Conservation (phyloP, 129 eudicot genomes). For the Centella asiatica region DNA sequence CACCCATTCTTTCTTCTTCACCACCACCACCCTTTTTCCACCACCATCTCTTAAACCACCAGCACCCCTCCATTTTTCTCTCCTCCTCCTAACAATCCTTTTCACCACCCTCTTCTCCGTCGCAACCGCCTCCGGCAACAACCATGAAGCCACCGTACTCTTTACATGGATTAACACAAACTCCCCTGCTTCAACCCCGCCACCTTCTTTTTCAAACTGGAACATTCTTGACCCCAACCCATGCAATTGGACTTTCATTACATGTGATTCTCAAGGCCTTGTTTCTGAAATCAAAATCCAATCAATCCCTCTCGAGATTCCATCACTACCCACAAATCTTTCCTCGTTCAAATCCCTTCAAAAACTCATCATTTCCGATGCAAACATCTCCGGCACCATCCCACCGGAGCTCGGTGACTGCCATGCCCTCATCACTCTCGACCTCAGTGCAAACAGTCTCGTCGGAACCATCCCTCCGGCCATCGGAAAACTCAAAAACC, state of each 20-base stretch:
- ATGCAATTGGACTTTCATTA: conserved; percentile 5
- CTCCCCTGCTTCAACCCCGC: background rate
- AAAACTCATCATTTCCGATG: conserved; percentile 1
- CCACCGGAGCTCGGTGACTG: conserved; percentile 8
- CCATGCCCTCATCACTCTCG: background rate
- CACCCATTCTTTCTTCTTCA: conserved; percentile 1
- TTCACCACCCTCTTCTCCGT: conserved; percentile 12
- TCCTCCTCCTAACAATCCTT: conserved; percentile 20
- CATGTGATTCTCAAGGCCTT: background rate
- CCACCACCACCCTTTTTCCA: conserved; percentile 4
- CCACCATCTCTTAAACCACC: background rate
- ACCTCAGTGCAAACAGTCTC: background rate
- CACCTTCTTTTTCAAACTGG: conserved; percentile 7
- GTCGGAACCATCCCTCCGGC: background rate
- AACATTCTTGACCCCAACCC: conserved; percentile 6
- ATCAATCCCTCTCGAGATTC: conserved; percentile 1
- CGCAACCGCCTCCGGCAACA: conserved; percentile 13
- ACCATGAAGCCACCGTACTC: background rate
- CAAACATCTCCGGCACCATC: conserved; percentile 3
- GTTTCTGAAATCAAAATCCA: background rate
- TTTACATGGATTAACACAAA: conserved; percentile 2
- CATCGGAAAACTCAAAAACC: conserved; percentile 6
- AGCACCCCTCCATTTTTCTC: background rate
- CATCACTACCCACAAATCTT: conserved; percentile 1
- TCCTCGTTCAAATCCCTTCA: conserved; percentile 1